Base-by-base conservation (phyloP, 2,329 filamentous ascomycete species). In the Nemania diffusa region DNA sequence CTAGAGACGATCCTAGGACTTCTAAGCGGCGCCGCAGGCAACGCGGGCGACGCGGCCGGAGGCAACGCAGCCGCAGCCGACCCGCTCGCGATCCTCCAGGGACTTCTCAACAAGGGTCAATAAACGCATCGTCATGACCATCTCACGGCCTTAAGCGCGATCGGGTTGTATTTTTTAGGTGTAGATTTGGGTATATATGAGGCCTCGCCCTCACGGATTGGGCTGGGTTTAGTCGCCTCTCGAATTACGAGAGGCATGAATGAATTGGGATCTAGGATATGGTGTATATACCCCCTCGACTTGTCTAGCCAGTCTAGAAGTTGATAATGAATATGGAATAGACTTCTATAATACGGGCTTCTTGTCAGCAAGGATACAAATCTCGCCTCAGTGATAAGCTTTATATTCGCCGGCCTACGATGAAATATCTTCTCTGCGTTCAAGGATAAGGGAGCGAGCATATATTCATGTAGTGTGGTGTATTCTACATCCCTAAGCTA, bases 1-100 rank as follows among this genome's bases (percentile, higher is more conserved):
- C 53, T 68, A n/a, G 48, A 60, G 3, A 46, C 62, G 24, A 51
- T 74, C 2, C 20, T 74, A n/a, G 58, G 63, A 20, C 60, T 67
- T 20, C 55, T 67, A 0, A 20, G 17, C 22, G 65, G 60, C 17
- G 51, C 22, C 7, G 62, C 27, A 8, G 57, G 22, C 9, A n/a
- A n/a, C n/a, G n/a, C n/a, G n/a, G 65, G 46, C 1, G n/a, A 64
- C 48, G 42, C 9, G 26, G 60, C 34, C 2, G 65, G n/a, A 4
- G 15, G 3, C 13, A 55, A 37, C 1, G 62, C 62, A 6, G 52
- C 13, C 13, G 34, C 46, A n/a, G 46, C 48, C n/a, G 48, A 62
- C 55, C 66, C 62, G 11, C 57, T 61, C 3, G 57, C 61, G 6
- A 20, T 62, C 20, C 32, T 62, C 2, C 27, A 65, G 15, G 52